A percentile compares a stretch with the other conserved stretches of the same genome.
phyloP scores from a whole-genome alignment of 2,329 filamentous ascomycete genomes.

The Cordyceps militaris region DNA sequence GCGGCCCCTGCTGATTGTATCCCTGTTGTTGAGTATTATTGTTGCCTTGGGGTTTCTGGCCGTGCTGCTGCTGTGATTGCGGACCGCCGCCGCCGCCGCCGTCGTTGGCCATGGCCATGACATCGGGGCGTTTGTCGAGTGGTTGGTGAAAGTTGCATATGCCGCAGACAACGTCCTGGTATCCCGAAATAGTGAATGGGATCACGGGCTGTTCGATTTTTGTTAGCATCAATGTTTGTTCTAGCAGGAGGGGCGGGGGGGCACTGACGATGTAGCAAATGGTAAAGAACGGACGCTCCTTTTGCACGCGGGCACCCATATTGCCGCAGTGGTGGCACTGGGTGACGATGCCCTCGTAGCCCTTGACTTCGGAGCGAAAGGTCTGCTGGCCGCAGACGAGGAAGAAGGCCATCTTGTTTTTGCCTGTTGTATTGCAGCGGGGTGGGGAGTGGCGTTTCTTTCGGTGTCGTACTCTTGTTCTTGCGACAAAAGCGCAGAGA shows the following conservation, averaged over 20 bases:
- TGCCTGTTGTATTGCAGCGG: not conserved
- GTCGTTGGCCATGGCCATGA: slow-evolving; percentile 43
- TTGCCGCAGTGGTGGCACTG: slow-evolving; percentile 63
- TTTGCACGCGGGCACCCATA: slow-evolving; percentile 53
- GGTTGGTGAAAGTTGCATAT: slow-evolving; percentile 72
- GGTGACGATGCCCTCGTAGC: slow-evolving; percentile 54
- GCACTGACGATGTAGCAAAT: slow-evolving; percentile 65
- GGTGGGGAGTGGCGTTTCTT: not conserved
- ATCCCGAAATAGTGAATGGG: slow-evolving; percentile 60
- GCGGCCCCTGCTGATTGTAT: not conserved
- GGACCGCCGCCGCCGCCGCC: slow-evolving; percentile 20
- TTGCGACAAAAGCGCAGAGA: no score
- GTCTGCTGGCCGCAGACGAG: slow-evolving; percentile 57
- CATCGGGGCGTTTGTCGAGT: slow-evolving; percentile 49
- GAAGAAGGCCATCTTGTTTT: slow-evolving; percentile 49
- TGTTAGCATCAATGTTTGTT: not conserved
- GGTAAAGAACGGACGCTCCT: slow-evolving; percentile 67
- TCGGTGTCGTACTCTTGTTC: not conserved
- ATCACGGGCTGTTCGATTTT: slow-evolving; percentile 50
- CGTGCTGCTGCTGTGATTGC: slow-evolving; percentile 21
- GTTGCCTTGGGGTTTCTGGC: slow-evolving; percentile 22
- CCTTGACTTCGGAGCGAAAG: slow-evolving; percentile 51
- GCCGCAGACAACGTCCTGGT: slow-evolving; percentile 63
- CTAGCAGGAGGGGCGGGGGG: not conserved
- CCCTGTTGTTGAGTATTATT: slow-evolving; percentile 13